These are phyloP conservation scores for Gloeostereum incarnatum DNA, from an alignment of 768 basidiomycete species.

Conservation along the genomic window DNA sequence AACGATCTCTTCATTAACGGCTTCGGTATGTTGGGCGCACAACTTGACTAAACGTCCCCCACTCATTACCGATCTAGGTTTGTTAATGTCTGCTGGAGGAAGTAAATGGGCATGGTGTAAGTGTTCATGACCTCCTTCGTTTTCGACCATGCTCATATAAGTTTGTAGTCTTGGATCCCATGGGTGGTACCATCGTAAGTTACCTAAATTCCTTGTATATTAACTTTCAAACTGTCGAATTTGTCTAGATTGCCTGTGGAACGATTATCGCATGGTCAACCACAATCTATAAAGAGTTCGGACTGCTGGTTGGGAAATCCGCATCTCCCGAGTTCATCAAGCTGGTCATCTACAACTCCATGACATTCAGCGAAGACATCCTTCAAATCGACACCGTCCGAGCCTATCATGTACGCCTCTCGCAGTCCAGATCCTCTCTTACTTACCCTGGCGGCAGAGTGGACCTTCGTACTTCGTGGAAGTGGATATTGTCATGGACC, in stretches of 20 bases:
- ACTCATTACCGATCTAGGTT: constrained; percentile 30
- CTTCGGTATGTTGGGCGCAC: constrained; percentile 40
- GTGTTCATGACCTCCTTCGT: constrained; percentile 17
- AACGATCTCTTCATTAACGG: constrained; percentile 86
- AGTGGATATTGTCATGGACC: constrained; percentile 89
- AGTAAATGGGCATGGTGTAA: constrained; percentile 77
- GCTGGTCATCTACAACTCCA: constrained; percentile 85
- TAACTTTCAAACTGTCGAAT: constrained; percentile 7
- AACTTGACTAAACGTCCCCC: constrained; percentile 1
- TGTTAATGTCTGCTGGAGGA: constrained; percentile 78
- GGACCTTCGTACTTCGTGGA: constrained; percentile 91
- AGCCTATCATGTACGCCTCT: constrained; percentile 66
- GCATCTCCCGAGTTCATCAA: constrained; percentile 89
- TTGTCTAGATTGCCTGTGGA: constrained; percentile 58
- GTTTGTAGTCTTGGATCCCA: constrained; percentile 60
- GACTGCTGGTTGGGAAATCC: constrained; percentile 82
- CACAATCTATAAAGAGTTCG: constrained; percentile 77
- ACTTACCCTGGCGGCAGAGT: constrained; percentile 32
- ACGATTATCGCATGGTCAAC: constrained; percentile 71
- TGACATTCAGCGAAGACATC: constrained; percentile 84
- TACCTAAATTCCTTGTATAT: constrained; percentile 1
- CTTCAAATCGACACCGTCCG: constrained; percentile 85
- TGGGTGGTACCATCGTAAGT: constrained; percentile 67
- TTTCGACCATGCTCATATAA: neutral
- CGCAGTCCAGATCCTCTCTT: neutral